Conservation (phyloP, 345 rosid species). For the Moringa oleifera region DNA sequence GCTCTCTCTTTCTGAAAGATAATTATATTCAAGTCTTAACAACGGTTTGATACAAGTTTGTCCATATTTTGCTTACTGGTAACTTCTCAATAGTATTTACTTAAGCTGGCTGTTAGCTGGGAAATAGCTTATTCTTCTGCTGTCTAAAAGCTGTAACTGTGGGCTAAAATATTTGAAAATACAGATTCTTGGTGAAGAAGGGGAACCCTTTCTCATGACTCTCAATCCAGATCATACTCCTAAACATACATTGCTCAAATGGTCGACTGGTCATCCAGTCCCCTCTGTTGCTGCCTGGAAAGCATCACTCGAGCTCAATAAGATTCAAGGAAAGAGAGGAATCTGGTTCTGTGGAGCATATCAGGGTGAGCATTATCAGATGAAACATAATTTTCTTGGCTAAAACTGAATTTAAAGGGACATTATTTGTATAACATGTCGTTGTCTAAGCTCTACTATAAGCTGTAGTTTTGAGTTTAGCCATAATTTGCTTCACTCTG, state of each 20-base stretch:
- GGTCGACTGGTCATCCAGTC: slow-evolving; percentile 62
- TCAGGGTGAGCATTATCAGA: slow-evolving; percentile 36
- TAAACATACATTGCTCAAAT: slow-evolving; percentile 39
- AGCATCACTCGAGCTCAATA: slow-evolving; percentile 50
- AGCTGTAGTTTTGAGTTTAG: not conserved
- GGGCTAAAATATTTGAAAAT: slow-evolving; percentile 2
- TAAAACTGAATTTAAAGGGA: not conserved
- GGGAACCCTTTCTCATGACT: slow-evolving; percentile 50
- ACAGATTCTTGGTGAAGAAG: slow-evolving; percentile 59
- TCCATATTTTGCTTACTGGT: too few relatives aligned
- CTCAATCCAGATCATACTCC: slow-evolving; percentile 53
- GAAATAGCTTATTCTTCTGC: too few relatives aligned
- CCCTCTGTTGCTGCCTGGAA: slow-evolving; percentile 65
- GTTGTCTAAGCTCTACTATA: too few relatives aligned
- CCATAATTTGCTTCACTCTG: not conserved
- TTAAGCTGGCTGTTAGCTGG: too few relatives aligned
- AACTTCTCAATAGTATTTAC: too few relatives aligned
- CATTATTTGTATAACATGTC: too few relatives aligned
- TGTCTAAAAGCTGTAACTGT: too few relatives aligned
- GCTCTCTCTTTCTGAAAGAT: too few relatives aligned
- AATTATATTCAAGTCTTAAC: too few relatives aligned
- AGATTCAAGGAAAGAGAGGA: slow-evolving; percentile 61
- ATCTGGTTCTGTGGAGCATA: slow-evolving; percentile 81
- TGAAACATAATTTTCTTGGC: not conserved
- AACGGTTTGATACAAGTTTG: too few relatives aligned